Base-by-base conservation (phyloP, 306 rosid genomes). In the Vigna angularis region DNA sequence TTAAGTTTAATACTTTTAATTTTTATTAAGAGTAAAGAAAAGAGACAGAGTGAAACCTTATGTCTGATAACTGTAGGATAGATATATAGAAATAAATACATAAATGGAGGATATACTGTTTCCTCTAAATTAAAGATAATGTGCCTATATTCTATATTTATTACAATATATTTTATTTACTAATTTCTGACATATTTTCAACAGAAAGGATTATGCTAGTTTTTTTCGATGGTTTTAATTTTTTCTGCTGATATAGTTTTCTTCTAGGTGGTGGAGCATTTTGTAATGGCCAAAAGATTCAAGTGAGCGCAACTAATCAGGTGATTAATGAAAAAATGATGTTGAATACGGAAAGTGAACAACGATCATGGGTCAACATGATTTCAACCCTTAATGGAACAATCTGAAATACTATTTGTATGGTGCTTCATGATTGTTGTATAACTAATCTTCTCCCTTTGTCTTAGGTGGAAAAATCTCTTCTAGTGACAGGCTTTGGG, bases 401-500 rank as follows among this genome's bases (percentile, higher is more conserved):
- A 70, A 20, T 63, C 44, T 50, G 52, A 62, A 64, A 7, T 50
- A 38, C 57, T 44, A 48, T 49, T 83, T 79, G 13, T 56, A n/a
- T 66, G 40, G 67, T 36, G 36, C 56, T 73, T 64, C 32, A 32
- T 63, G 48, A 32, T 59, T 70, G 51, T 57, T 70, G 40, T 16
- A 57, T 52, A 57, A 51, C 62, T 70, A 38, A 42, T 61, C 49
- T 78, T 61, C 44, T 75, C 48, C 59, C 36, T 73, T 82, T 71
- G 44, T 74, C 80, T 83, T 78, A 94, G 97, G 98, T 95, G 84
- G 98, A 87, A 66, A 90, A 15, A 62, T 89, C 98, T 82, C 98
- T 95, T 85, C 87, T 95, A 38, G 97, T 95, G 72, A 95, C 98
- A 28, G 98, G 98, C 64, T 95, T 95, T 82, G 98, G 98, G 68